Conservation (phyloP, 306 rosid genomes). For the Argentina anserina region DNA sequence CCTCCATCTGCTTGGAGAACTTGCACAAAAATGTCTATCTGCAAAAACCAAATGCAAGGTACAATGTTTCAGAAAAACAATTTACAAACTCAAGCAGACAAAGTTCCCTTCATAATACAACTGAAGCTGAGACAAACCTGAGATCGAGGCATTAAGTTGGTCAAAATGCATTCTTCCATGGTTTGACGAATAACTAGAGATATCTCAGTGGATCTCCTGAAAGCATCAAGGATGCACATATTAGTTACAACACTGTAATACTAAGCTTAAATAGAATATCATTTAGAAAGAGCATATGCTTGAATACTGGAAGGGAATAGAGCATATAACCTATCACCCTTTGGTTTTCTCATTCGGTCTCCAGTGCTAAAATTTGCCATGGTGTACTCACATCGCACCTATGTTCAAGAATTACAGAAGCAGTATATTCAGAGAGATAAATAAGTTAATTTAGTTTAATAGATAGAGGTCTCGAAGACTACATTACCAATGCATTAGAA, state of each 20-base stretch:
- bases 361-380: constrained; percentile 96
- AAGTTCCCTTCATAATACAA: constrained; percentile 19
- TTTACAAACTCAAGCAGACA: constrained; percentile 12
- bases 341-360: constrained; percentile 82
- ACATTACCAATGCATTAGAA: constrained; percentile 65
- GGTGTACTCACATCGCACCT: constrained; percentile 91
- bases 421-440: neutral
- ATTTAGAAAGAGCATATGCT: neutral
- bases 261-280: neutral
- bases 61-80: constrained; percentile 20
- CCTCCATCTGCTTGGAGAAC: constrained; percentile 98
- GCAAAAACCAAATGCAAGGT: constrained; percentile 22
- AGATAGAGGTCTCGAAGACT: neutral
- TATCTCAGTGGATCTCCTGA: constrained; percentile 93
- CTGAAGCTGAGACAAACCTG: constrained; percentile 88
- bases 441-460: neutral
- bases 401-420: constrained; percentile 2
- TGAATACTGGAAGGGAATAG: constrained; percentile 6
- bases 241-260: neutral
- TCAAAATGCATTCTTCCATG: constrained; percentile 83
- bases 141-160: constrained; percentile 84
- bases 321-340: constrained; percentile 74
- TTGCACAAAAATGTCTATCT: constrained; percentile 93
- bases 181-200: constrained; percentile 89
- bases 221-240: constrained; percentile 22